phyloP scores from a whole-genome alignment of 2,329 filamentous ascomycete species.

The Thermomyces lanuginosus region DNA sequence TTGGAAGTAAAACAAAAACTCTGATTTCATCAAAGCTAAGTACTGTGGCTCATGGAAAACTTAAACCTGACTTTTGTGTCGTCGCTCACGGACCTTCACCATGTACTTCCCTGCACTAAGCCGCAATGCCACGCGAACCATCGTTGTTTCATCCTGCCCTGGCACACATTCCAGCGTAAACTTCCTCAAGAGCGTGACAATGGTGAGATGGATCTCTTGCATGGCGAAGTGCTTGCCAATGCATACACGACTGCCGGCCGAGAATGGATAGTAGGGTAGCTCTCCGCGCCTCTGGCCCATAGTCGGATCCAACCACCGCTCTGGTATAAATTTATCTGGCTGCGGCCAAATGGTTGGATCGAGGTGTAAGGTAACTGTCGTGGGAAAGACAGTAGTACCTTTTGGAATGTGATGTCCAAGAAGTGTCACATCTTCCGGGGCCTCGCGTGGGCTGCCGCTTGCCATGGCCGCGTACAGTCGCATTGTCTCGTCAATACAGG shows the following conservation, averaged over 20 bases:
- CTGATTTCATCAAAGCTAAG: too few species aligned
- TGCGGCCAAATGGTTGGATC: background rate
- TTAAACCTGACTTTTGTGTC: too few species aligned
- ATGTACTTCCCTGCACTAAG: too few species aligned
- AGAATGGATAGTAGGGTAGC: conserved; percentile 1
- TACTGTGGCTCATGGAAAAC: too few species aligned
- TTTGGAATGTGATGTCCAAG: background rate
- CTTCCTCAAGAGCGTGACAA: too few species aligned
- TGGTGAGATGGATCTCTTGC: too few species aligned
- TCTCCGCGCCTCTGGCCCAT: too few species aligned
- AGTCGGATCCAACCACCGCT: conserved; percentile 1
- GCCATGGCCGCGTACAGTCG: background rate
- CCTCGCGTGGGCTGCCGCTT: background rate
- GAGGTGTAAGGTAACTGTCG: background rate
- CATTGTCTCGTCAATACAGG: background rate
- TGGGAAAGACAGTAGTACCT: background rate
- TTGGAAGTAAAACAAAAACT: too few species aligned
- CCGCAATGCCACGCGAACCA: too few species aligned
- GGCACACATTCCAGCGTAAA: too few species aligned
- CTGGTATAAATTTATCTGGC: conserved; percentile 1
- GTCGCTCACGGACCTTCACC: too few species aligned
- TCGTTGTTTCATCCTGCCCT: too few species aligned
- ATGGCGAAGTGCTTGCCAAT: background rate
- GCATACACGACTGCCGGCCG: background rate
- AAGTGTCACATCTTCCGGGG: background rate